phyloP scores from a whole-genome alignment of 768 basidiomycete species.

The Antrodiella citrinella region DNA sequence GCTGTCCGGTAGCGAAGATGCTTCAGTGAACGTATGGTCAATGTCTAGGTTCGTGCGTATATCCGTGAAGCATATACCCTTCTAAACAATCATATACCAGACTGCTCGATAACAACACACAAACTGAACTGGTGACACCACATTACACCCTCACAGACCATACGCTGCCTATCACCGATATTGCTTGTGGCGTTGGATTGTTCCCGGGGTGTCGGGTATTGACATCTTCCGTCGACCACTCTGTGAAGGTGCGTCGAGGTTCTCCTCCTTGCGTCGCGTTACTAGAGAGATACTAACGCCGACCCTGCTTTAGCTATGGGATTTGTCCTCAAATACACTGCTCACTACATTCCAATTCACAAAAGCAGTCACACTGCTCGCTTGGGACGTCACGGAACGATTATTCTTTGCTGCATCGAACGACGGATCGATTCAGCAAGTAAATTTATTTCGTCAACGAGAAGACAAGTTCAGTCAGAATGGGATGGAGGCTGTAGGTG shows the following conservation, averaged over 20 bases:
- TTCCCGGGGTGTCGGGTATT: constrained; percentile 74
- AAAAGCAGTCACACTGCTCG: constrained; percentile 57
- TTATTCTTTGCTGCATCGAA: constrained; percentile 80
- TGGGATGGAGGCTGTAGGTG: constrained; percentile 64
- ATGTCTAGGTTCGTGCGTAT: constrained; percentile 55
- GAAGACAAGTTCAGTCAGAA: constrained; percentile 44
- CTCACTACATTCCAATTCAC: constrained; percentile 88
- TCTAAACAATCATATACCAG: constrained; percentile 27
- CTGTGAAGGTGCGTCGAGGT: constrained; percentile 63
- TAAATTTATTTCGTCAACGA: constrained; percentile 66
- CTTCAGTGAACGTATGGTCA: constrained; percentile 84
- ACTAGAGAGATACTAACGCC: constrained; percentile 8
- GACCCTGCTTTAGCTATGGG: constrained; percentile 86
- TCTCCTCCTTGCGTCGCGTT: neutral
- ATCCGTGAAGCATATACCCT: neutral
- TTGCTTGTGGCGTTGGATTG: constrained; percentile 69
- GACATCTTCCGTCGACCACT: constrained; percentile 81
- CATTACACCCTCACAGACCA: constrained; percentile 84
- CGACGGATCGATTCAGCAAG: constrained; percentile 70
- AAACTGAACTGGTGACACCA: constrained; percentile 68
- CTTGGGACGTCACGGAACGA: constrained; percentile 81
- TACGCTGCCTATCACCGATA: constrained; percentile 80
- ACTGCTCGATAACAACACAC: constrained; percentile 66
- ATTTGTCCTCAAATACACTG: constrained; percentile 62
- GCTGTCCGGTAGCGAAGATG: constrained; percentile 86